Percentiles rank a stretch among this genome's conserved stretches.
Conservation (phyloP, 1,284 basidiomycete genomes). For the Rhodofomes roseus region DNA sequence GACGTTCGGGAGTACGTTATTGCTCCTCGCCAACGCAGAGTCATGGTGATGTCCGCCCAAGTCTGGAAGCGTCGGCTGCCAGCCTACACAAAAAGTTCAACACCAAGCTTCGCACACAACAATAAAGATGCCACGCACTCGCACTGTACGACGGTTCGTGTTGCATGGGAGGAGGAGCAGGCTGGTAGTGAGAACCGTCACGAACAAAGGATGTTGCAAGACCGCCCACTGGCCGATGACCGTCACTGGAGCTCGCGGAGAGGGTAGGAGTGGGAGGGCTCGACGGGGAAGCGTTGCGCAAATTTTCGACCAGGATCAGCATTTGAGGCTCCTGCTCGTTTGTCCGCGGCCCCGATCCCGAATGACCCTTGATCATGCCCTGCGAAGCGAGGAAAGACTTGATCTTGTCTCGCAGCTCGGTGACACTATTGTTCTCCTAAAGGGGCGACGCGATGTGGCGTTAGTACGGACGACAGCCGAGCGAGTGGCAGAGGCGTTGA, state of each 20-base stretch:
- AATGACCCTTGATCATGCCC: slow-evolving; percentile 83
- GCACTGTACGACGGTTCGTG: slow-evolving; percentile 18
- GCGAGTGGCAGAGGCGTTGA: slow-evolving; percentile 7
- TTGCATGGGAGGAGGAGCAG: slow-evolving; percentile 21
- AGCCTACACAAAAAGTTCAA: slow-evolving; percentile 28
- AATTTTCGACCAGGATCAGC: slow-evolving; percentile 49
- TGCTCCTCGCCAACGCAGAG: slow-evolving; percentile 31
- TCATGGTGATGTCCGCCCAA: slow-evolving; percentile 28
- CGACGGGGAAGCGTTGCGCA: slow-evolving; percentile 40
- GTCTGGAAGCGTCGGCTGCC: slow-evolving; percentile 34
- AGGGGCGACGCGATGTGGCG: slow-evolving; percentile 9
- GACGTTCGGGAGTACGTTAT: slow-evolving; percentile 28
- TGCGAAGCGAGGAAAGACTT: slow-evolving; percentile 73
- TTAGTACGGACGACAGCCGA: slow-evolving; percentile 9
- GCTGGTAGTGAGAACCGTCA: slow-evolving; percentile 28
- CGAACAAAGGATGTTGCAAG: slow-evolving; percentile 39
- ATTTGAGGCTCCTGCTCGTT: slow-evolving; percentile 51
- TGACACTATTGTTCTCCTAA: slow-evolving; percentile 67
- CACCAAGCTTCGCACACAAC: slow-evolving; percentile 21
- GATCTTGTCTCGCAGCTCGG: slow-evolving; percentile 68
- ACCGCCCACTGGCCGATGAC: slow-evolving; percentile 32
- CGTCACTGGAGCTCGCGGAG: slow-evolving; percentile 42
- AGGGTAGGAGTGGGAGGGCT: slow-evolving; percentile 54
- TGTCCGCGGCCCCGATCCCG: slow-evolving; percentile 57
- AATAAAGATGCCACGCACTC: slow-evolving; percentile 28